Evolutionary conservation across 345 rosid genomes (phyloP).

Genomic region (Laguncularia racemosa): DNA sequence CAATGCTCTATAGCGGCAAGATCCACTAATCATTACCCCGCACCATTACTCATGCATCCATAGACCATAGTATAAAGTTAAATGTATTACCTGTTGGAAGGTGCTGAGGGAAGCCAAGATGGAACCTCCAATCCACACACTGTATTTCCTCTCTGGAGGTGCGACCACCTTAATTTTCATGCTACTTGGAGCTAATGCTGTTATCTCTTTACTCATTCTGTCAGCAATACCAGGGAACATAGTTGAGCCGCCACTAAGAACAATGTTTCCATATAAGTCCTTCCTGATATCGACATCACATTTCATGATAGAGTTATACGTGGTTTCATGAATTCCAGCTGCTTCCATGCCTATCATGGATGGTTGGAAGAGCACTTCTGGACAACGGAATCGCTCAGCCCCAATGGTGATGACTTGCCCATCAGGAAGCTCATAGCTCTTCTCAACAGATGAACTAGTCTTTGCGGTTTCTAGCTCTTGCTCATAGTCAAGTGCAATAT

Average conservation of each 20-base stretch:
- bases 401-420: constrained; percentile 69
- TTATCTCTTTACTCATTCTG: constrained; percentile 75
- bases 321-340: constrained; percentile 50
- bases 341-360: constrained; percentile 69
- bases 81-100: constrained; percentile 51
- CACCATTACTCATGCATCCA: background rate
- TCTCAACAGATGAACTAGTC: constrained; percentile 55
- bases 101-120: constrained; percentile 52
- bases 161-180: constrained; percentile 59
- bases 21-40: background rate
- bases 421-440: constrained; percentile 65
- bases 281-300: constrained; percentile 59
- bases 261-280: constrained; percentile 51
- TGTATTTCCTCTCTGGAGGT: constrained; percentile 56
- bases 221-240: constrained; percentile 72
- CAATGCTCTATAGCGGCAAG: too few relatives aligned
- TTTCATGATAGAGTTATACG: constrained; percentile 59
- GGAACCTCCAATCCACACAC: constrained; percentile 60
- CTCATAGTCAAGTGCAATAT: constrained; percentile 66
- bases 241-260: constrained; percentile 60
- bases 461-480: constrained; percentile 54
- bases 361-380: constrained; percentile 73
- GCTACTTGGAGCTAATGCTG: constrained; percentile 60
- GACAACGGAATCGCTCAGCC: constrained; percentile 69
- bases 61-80: background rate